Evolutionary conservation across 2,329 filamentous ascomycete species (phyloP).

Genomic region (Orbilia javanica): DNA sequence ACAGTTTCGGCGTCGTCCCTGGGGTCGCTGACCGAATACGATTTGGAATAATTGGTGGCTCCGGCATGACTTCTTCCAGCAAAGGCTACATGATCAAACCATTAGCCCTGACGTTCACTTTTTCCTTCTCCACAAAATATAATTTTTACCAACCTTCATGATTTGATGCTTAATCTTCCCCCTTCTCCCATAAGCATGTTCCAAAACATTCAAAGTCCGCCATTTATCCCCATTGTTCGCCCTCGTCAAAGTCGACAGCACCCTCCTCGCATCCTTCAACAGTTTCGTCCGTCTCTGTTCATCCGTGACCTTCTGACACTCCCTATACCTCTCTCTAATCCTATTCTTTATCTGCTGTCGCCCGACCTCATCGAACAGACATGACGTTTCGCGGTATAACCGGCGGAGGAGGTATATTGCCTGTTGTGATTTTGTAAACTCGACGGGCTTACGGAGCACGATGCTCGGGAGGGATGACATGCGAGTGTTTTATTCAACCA

Average conservation of each 20-base stretch:
- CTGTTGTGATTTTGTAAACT: conserved; percentile 48
- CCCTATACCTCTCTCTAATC: conserved; percentile 59
- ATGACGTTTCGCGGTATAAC: conserved; percentile 60
- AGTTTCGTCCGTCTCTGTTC: conserved; percentile 43
- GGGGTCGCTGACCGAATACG: conserved; percentile 54
- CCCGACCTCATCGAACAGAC: conserved; percentile 61
- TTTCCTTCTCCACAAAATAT: not conserved
- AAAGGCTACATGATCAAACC: not conserved
- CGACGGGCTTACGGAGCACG: conserved; percentile 48
- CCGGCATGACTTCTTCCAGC: conserved; percentile 50
- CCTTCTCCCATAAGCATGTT: conserved; percentile 60
- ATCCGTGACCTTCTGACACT: conserved; percentile 30
- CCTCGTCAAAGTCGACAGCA: conserved; percentile 59
- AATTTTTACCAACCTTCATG: conserved; percentile 55
- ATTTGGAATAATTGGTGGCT: conserved; percentile 59
- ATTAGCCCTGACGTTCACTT: conserved; percentile 3
- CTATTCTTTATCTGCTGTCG: conserved; percentile 57
- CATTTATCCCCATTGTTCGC: conserved; percentile 61
- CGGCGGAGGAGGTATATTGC: conserved; percentile 35
- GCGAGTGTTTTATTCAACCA: conserved; percentile 23
- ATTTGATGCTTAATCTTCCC: conserved; percentile 60
- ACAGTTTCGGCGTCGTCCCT: conserved; percentile 47
- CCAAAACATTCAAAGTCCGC: conserved; percentile 58
- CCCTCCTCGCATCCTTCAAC: conserved; percentile 60
- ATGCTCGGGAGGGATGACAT: conserved; percentile 51